phyloP scores from a whole-genome alignment of 768 basidiomycete species.

The Leccinellum albellum region DNA sequence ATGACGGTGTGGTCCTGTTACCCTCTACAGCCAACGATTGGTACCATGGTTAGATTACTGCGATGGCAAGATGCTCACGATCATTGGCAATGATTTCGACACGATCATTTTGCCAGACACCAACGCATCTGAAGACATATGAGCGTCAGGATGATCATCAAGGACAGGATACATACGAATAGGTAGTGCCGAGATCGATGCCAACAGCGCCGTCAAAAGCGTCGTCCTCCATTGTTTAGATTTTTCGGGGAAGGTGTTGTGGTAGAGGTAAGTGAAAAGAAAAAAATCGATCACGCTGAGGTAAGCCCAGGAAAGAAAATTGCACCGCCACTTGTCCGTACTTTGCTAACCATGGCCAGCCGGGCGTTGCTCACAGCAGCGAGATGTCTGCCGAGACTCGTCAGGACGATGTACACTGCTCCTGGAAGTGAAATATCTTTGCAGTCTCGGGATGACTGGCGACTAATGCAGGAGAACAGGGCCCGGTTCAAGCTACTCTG shows the following conservation, averaged over 20 bases:
- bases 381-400: conserved; percentile 21
- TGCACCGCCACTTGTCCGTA: conserved; percentile 29
- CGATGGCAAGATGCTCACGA: conserved; percentile 52
- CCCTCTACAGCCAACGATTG: conserved; percentile 58
- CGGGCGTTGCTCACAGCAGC: conserved; percentile 20
- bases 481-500: conserved; percentile 54
- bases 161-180: conserved; percentile 60
- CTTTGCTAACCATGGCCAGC: conserved; percentile 25
- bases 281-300: conserved; percentile 49
- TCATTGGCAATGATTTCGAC: conserved; percentile 99
- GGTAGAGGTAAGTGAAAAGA: conserved; percentile 28
- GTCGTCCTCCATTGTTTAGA: conserved; percentile 78
- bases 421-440: conserved; percentile 32
- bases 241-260: conserved; percentile 30
- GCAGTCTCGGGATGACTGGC: conserved; percentile 61
- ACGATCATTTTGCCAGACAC: conserved; percentile 99
- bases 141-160: conserved; percentile 20
- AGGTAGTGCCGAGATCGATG: conserved; percentile 96
- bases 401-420: conserved; percentile 29
- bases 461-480: conserved; percentile 55
- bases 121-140: conserved; percentile 71
- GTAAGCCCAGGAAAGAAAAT: conserved; percentile 42
- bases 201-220: conserved; percentile 92
- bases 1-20: conserved; percentile 98
- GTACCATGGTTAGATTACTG: neutral